Evolutionary conservation across 768 basidiomycete species (phyloP), one percentile per base, ranked within the genome.

Genomic region (Leucocoprinus sp.): DNA sequence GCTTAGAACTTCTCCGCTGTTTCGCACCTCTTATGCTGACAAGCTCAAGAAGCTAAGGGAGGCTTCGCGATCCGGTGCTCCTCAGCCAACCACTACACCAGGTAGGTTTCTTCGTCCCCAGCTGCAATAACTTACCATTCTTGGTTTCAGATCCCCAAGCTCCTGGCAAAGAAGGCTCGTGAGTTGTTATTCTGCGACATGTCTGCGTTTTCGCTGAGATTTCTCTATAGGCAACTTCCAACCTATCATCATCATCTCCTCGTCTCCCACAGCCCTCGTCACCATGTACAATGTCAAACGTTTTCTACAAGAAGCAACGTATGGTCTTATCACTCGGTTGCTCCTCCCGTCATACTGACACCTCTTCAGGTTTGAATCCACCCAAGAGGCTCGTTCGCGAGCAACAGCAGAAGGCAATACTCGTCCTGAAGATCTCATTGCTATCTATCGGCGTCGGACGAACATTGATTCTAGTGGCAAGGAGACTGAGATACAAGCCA

Each of bases 221-320:
- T 24, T 21, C 19, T 11, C 41, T n/a, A 36, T 43, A 37, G 83
- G 76, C 52, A 80, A 80, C 57, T 79, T 75, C 56, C 85, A 85
- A 64, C 95, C 95, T 0, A 98, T 99, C 57, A 96, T 98, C 63
- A 86, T 98, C 69, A 93, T 99, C 34, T 95, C 93, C 0, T 95
- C 93, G 0, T 93, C 86, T 12, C 93, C 93, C 0, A 97, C 95
- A 1, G 82, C 92, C 2, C 77, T 99, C 45, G 83, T 99, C 59
- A 96, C 92, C 5, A 96, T 99, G 91, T 82, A 93, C 75, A 99
- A 99, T 57, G 91, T 98, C 45, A 89, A 88, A 61, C 78, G 77
- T 24, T 96, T 98, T 65, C 65, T 99, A 12, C 91, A 97, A 66
- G 91, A 97, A 57, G 78, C 90, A 0, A 66, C 76, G 84, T 90